Evolutionary conservation across 306 rosid species (phyloP).

Genomic region (Vigna reflexopilosa): DNA sequence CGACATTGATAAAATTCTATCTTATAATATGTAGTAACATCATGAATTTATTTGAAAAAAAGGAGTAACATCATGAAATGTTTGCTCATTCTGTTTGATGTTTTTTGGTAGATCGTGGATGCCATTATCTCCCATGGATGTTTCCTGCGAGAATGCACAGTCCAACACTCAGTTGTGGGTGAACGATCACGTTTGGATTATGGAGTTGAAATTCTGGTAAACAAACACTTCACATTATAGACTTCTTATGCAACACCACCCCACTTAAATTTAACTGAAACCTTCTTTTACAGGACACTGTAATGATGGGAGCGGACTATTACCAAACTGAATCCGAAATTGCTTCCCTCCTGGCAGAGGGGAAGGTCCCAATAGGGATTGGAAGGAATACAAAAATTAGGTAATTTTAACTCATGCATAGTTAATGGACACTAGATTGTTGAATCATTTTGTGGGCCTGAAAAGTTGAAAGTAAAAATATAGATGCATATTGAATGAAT

Average conservation of each 20-base stretch:
- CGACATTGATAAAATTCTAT: constrained; percentile 27
- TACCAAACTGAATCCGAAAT: constrained; percentile 97
- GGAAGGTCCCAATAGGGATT: constrained; percentile 88
- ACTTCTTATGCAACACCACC: not conserved
- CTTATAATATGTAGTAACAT: constrained; percentile 4
- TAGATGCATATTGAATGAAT: not conserved
- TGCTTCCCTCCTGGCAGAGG: constrained; percentile 77
- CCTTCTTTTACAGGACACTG: constrained; percentile 63
- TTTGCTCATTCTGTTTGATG: constrained; percentile 47
- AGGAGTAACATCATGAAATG: constrained; percentile 9
- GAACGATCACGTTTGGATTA: constrained; percentile 87
- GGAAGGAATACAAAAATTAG: constrained; percentile 88
- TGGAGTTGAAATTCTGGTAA: constrained; percentile 83
- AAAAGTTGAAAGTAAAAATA: constrained; percentile 1
- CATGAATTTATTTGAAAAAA: not conserved
- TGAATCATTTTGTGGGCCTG: not conserved
- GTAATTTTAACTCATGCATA: constrained; percentile 43
- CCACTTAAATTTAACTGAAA: constrained; percentile 7
- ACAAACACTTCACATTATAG: constrained; percentile 3
- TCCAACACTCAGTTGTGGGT: constrained; percentile 84
- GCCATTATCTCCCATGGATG: constrained; percentile 98
- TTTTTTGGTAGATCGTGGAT: constrained; percentile 71
- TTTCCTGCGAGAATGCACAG: constrained; percentile 77
- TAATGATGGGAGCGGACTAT: constrained; percentile 95
- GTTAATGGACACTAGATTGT: not conserved